Evolutionary conservation across 495 filamentous ascomycete genomes (phyloP).

Genomic region (Podospora didyma): DNA sequence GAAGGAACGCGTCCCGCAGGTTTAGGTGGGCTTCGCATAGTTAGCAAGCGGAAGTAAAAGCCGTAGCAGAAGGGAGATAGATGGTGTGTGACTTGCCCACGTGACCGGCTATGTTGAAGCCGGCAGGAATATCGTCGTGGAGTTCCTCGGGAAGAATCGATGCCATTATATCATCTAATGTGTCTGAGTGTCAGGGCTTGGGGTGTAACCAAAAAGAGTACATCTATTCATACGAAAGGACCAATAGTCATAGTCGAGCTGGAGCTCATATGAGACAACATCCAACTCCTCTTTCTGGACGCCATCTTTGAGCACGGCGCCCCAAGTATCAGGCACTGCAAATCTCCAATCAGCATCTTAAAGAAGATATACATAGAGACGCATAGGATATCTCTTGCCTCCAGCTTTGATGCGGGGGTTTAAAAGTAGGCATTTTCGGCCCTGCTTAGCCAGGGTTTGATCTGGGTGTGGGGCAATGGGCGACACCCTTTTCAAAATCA

Average conservation of each 20-base stretch:
- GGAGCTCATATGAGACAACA: slow-evolving; percentile 68
- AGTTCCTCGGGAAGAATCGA: slow-evolving; percentile 64
- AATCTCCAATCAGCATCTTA: no score
- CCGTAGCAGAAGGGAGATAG: background rate
- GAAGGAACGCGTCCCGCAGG: slow-evolving; percentile 72
- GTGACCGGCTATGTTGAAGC: slow-evolving; percentile 84
- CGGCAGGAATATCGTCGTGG: slow-evolving; percentile 73
- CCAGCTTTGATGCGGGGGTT: slow-evolving; percentile 61
- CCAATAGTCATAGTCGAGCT: slow-evolving; percentile 83
- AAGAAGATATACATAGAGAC: no score
- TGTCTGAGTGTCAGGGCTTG: slow-evolving; percentile 5
- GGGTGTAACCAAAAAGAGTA: background rate
- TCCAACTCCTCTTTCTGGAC: slow-evolving; percentile 60
- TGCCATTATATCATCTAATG: slow-evolving; percentile 73
- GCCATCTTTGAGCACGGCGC: slow-evolving; percentile 60
- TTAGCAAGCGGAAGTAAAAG: background rate
- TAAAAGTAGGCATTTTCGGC: slow-evolving; percentile 71
- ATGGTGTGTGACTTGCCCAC: slow-evolving; percentile 54
- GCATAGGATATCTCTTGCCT: slow-evolving; percentile 49
- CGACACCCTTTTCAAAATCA: slow-evolving; percentile 50
- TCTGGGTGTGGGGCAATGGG: slow-evolving; percentile 53
- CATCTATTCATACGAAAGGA: slow-evolving; percentile 57
- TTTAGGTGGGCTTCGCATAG: slow-evolving; percentile 71
- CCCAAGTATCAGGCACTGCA: slow-evolving; percentile 74
- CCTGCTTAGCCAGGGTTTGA: slow-evolving; percentile 44